phyloP scores from a whole-genome alignment of 2,329 filamentous ascomycete genomes.

The Escovopsis sp. region DNA sequence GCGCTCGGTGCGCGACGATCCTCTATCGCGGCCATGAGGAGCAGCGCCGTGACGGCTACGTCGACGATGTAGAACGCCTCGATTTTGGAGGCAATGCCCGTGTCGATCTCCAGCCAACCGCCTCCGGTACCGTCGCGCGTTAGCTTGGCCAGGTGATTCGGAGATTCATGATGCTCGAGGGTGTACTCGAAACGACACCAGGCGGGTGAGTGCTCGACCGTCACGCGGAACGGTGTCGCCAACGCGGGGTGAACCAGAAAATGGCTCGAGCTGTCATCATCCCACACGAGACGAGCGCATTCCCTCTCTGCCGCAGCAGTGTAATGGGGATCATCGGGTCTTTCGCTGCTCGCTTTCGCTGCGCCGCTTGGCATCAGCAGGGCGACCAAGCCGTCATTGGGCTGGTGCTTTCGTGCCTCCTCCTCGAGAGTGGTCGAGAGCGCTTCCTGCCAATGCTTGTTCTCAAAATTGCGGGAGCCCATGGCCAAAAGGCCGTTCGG shows the following conservation, averaged over 20 bases:
- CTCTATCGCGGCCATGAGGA: slow-evolving; percentile 44
- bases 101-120: slow-evolving; percentile 48
- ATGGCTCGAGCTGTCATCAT: slow-evolving; percentile 42
- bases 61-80: slow-evolving; percentile 48
- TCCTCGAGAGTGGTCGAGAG: slow-evolving; percentile 45
- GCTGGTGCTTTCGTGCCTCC: slow-evolving; percentile 34
- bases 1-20: slow-evolving; percentile 29
- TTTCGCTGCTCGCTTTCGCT: slow-evolving; percentile 46
- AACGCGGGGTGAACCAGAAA: slow-evolving; percentile 51
- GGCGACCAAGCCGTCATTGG: slow-evolving; percentile 50
- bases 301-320: slow-evolving; percentile 52
- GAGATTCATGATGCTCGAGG: slow-evolving; percentile 49
- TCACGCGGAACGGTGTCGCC: slow-evolving; percentile 47
- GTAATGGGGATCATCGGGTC: slow-evolving; percentile 42
- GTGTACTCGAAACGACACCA: slow-evolving; percentile 50
- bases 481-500: slow-evolving; percentile 6
- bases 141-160: slow-evolving; percentile 44
- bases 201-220: slow-evolving; percentile 41
- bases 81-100: slow-evolving; percentile 41
- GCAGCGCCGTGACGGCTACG: slow-evolving; percentile 43
- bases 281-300: slow-evolving; percentile 58
- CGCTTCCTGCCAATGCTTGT: slow-evolving; percentile 42
- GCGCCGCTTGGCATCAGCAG: slow-evolving; percentile 53
- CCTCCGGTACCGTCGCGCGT: slow-evolving; percentile 44
- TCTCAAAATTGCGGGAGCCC: slow-evolving; percentile 17